Evolutionary conservation across 768 basidiomycete genomes (phyloP).

Genomic region (Termitomyces sp.): DNA sequence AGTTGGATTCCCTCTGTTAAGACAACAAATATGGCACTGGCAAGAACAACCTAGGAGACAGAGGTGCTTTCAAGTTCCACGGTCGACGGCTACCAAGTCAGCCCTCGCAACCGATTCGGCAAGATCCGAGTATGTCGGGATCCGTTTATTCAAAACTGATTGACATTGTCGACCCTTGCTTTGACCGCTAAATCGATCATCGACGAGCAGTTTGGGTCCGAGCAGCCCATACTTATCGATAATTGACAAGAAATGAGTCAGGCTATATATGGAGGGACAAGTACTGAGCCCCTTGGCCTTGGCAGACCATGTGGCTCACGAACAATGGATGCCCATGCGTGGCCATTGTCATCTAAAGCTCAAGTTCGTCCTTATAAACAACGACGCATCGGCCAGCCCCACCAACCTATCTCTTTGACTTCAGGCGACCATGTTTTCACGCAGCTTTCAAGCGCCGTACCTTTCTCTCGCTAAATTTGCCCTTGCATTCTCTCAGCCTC

Average conservation of each 20-base stretch:
- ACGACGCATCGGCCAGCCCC: not conserved
- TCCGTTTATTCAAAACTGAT: no score
- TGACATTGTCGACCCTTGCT: no score
- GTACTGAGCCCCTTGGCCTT: slow-evolving; percentile 10
- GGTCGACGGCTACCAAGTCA: not conserved
- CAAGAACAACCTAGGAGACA: no score
- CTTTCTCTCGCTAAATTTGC: slow-evolving; percentile 6
- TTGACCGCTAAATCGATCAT: no score
- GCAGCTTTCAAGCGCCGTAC: slow-evolving; percentile 4
- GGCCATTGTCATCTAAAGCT: slow-evolving; percentile 7
- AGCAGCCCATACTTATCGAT: no score
- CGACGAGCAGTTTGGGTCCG: not conserved
- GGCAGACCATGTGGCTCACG: slow-evolving; percentile 15
- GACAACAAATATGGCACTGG: no score
- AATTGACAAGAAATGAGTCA: not conserved
- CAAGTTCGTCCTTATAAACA: slow-evolving; percentile 13
- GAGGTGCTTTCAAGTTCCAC: no score
- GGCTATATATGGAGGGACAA: not conserved
- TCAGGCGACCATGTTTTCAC: slow-evolving; percentile 13
- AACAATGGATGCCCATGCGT: slow-evolving; percentile 14
- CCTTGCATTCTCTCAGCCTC: slow-evolving; percentile 4
- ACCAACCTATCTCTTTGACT: slow-evolving; percentile 1
- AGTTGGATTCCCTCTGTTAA: no score
- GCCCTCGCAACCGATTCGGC: not conserved
- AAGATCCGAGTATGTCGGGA: slow-evolving; percentile 8